Base-by-base conservation (phyloP, 805 yeast genomes). In the Candida hispaniensis region DNA sequence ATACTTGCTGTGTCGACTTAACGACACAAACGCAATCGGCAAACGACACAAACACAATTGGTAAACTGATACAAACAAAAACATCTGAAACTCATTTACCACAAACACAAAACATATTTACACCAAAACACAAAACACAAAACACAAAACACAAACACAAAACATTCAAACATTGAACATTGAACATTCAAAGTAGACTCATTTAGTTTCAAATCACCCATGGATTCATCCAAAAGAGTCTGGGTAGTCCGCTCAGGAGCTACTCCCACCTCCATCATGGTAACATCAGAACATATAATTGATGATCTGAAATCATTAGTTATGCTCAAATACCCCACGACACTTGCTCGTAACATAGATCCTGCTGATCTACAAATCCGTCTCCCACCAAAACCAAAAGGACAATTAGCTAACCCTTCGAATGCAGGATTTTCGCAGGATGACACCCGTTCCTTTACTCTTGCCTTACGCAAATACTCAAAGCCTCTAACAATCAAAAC, bases 271-370 rank as follows among this genome's bases (percentile, higher is more conserved):
- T 70, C 93, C 1, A 56, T 86, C 5, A 51, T 63, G 40, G 77
- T 80, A 12, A 61, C 63, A 11, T 71, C 71, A 18, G 50, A 55
- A 13, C 88, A 80, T 49, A 66, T 85, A 1, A 67, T 86, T 4
- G 97, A 86, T 54, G 94, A 88, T 54, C 60, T 86, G 47, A 86
- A 86, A 49, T 59, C 66, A 7, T 66, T 72, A 41, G 66, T 86
- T 1, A 55, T 75, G 21, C 59, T 58, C 27, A 79, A 76, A 46
- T 79, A 69, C 52, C 79, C 93, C 38, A 73, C 78, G 41, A 67
- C 81, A 2, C 50, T 78, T 39, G 79, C 74, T 3, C 52, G 69
- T 41, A 51, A 60, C 28, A 68, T 65, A 49, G 83, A 83, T 58
- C 75, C 93, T 6, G 73, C 93, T 7, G 82, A 80, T 50, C 41